These are phyloP conservation scores for Cladosporium austrohemisphaericum DNA, from an alignment of 2,329 filamentous ascomycete genomes.

Conservation along the genomic window DNA sequence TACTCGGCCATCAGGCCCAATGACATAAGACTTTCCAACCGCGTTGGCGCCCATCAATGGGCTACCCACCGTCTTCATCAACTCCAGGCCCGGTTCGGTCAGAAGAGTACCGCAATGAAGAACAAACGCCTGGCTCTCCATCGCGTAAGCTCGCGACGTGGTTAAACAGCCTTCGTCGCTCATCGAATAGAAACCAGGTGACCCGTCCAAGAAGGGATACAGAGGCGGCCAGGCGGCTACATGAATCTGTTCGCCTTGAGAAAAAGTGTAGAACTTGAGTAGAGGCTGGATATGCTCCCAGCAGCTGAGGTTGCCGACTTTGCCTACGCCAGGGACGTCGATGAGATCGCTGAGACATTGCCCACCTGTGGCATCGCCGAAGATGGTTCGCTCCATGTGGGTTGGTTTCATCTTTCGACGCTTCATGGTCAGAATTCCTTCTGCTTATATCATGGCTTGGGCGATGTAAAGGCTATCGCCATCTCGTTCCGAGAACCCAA, in stretches of 20 bases:
- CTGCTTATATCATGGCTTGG: constrained; percentile 36
- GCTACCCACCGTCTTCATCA: constrained; percentile 41
- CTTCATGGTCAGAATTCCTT: constrained; percentile 36
- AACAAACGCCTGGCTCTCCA: constrained; percentile 55
- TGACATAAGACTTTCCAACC: constrained; percentile 50
- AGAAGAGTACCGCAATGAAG: constrained; percentile 51
- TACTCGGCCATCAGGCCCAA: constrained; percentile 50
- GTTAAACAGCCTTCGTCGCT: constrained; percentile 28
- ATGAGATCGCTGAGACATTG: constrained; percentile 35
- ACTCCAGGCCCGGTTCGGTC: constrained; percentile 42
- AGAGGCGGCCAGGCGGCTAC: constrained; percentile 40
- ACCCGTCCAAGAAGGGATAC: constrained; percentile 28
- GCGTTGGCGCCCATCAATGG: constrained; percentile 40
- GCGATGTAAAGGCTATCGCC: constrained; percentile 40
- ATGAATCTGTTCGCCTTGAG: constrained; percentile 39
- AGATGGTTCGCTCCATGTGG: constrained; percentile 44
- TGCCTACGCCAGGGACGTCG: constrained; percentile 30
- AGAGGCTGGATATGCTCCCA: constrained; percentile 51
- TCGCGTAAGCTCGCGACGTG: constrained; percentile 53
- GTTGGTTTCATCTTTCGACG: constrained; percentile 43
- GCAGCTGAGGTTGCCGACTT: constrained; percentile 32
- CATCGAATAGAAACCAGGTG: constrained; percentile 36
- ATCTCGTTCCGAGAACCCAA: constrained; percentile 40
- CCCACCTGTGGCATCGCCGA: constrained; percentile 37
- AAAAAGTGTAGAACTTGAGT: constrained; percentile 41